phyloP scores from a whole-genome alignment of 2,329 filamentous ascomycete species.

The Penicillium sp. region DNA sequence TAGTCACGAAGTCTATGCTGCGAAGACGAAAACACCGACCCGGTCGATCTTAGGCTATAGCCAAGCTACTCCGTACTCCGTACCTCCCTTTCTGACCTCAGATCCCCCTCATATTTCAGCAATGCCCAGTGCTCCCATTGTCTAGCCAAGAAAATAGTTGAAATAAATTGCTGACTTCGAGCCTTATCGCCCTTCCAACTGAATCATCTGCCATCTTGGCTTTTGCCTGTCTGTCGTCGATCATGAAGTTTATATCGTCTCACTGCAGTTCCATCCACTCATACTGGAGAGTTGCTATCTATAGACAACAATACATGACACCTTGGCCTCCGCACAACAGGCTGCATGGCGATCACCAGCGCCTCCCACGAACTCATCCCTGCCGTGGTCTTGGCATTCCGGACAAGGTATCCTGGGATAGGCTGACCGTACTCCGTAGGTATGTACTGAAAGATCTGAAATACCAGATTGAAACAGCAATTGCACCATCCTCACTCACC shows the following conservation, averaged over 20 bases:
- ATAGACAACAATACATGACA: neutral
- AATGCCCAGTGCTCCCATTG: neutral
- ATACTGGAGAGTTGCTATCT: neutral
- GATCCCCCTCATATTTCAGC: neutral
- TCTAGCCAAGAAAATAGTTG: conserved; percentile 2
- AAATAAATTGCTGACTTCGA: neutral
- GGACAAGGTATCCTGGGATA: conserved; percentile 1
- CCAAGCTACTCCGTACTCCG: too few species aligned
- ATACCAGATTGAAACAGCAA: neutral
- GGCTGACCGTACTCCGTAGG: neutral
- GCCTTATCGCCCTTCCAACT: neutral
- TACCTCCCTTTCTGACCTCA: neutral
- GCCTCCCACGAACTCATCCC: conserved; percentile 10
- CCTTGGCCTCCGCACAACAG: conserved; percentile 2
- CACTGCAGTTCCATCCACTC: neutral
- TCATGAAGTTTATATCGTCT: conserved; percentile 1
- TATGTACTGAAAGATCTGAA: conserved; percentile 5
- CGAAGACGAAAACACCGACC: neutral
- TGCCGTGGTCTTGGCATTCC: conserved; percentile 4
- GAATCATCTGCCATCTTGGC: conserved; percentile 1
- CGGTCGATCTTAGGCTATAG: conserved; percentile 1
- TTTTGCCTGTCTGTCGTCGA: conserved; percentile 2
- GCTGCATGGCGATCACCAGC: conserved; percentile 3
- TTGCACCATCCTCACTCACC: neutral
- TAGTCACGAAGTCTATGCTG: neutral